Percentiles rank a stretch among this genome's conserved stretches.
Conservation (phyloP, 192 early-diverging fungal genomes). For the Backusella macrospora region DNA sequence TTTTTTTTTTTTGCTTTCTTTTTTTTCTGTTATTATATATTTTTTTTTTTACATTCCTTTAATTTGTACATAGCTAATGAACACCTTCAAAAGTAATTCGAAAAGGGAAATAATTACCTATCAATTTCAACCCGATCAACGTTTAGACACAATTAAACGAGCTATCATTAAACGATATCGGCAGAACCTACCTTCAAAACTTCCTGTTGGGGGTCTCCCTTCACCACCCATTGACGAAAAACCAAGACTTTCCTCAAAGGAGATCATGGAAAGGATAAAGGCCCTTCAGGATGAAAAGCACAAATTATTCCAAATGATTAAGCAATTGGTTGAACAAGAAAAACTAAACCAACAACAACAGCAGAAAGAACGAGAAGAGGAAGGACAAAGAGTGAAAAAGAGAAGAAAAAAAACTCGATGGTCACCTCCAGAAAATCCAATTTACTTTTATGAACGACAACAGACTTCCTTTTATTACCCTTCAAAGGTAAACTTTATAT, state of each 20-base stretch:
- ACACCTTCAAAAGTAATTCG: not conserved
- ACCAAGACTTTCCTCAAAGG: not conserved
- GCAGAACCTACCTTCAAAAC: not conserved
- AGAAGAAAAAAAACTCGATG: not conserved
- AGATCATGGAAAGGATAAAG: constrained; percentile 3
- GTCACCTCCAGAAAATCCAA: not conserved
- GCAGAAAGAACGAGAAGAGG: not conserved
- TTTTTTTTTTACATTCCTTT: constrained; percentile 1
- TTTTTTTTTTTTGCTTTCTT: not conserved
- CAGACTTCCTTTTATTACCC: not conserved
- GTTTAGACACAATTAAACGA: constrained; percentile 6
- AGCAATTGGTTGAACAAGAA: constrained; percentile 14
- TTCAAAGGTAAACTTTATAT: not conserved
- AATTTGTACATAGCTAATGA: constrained; percentile 7
- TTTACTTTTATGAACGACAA: not conserved
- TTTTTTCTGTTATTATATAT: constrained; percentile 1
- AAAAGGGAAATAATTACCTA: constrained; percentile 1
- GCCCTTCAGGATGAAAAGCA: constrained; percentile 23
- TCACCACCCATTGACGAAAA: constrained; percentile 23
- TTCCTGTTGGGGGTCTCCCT: constrained; percentile 15
- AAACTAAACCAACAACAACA: not conserved
- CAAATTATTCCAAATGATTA: constrained; percentile 20
- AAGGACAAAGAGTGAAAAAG: not conserved
- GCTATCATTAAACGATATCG: constrained; percentile 4
- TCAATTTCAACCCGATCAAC: constrained; percentile 11